Base-by-base conservation (phyloP, 2,329 filamentous ascomycete species). In the Iodosphaeria phyllophila region DNA sequence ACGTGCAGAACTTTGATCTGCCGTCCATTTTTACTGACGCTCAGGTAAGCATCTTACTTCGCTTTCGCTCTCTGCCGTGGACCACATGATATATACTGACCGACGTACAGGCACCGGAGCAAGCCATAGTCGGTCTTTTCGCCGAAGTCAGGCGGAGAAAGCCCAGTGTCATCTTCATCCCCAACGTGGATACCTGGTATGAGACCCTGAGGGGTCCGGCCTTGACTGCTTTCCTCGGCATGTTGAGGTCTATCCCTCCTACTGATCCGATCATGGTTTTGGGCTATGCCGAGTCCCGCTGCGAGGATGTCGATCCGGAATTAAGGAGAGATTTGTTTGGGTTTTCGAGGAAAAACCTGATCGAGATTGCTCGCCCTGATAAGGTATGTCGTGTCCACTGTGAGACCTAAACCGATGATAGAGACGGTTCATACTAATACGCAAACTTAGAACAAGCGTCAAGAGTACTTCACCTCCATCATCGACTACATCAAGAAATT, bases 1-100 rank as follows among this genome's bases (percentile, higher is more conserved):
- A 95, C 50, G 79, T 98, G 3, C 84, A 95, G 45, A 83, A 77
- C 27, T 92, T 98, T 46, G 91, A 93, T 47, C 62, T 98, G 29
- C 72, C 84, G 1, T 89, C 77, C 10, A 60, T 98, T 28, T 60
- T 92, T 30, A 80, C 76, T 29, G 89, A 98, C 43, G 73, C 77
- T 32, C 68, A 80, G 37, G 73, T 72, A 56, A 52, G 64, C 52
- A 13, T 31, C n/a, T n/a, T 26, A 10, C 7, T 9, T 7, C 6
- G 8, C 10, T 16, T 8, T 15, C n/a, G 4, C 8, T 17, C 26
- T n/a, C 16, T 3, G 16, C 13, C n/a, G n/a, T 8, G 20, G 20
- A 18, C 16, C 25, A 24, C 32, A 10, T 37, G 28, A 35, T 18
- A 16, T 24, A 13, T 22, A 25, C 42, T 49, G 36, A 50, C 32